These are phyloP conservation scores for Piloderma croceum DNA, from an alignment of 768 basidiomycete genomes.

Conservation along the genomic window DNA sequence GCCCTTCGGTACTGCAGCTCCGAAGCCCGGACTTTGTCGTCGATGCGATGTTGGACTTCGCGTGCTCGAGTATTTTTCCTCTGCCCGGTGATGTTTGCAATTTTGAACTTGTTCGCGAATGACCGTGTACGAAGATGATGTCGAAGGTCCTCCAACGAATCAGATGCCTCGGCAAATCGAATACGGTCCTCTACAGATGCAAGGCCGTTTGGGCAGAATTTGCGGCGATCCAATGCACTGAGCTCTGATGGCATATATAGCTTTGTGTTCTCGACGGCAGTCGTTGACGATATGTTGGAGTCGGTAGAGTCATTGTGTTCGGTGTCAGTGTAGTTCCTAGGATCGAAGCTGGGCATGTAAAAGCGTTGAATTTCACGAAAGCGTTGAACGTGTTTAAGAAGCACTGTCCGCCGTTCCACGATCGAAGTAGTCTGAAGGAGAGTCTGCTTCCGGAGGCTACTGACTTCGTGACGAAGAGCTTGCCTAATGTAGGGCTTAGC, in stretches of 20 bases:
- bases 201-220: background rate
- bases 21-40: background rate
- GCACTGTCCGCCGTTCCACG: background rate
- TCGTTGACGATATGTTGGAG: background rate
- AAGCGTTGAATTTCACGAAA: background rate
- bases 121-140: conserved; percentile 3
- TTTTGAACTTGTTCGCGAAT: background rate
- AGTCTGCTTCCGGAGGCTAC: background rate
- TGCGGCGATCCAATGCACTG: background rate
- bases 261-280: background rate
- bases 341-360: too few species aligned
- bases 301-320: background rate
- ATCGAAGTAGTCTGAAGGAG: background rate
- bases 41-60: background rate
- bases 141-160: conserved; percentile 15
- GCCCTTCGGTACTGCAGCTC: conserved; percentile 1
- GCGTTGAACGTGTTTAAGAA: background rate
- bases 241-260: background rate
- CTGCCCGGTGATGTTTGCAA: background rate
- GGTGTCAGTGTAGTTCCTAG: background rate
- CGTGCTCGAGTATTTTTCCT: background rate
- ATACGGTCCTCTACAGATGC: conserved; percentile 9
- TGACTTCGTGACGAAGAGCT: background rate
- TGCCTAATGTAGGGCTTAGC: background rate
- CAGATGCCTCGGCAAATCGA: conserved; percentile 12